These are phyloP conservation scores for Rhizoctonia solani DNA, from an alignment of 1,284 basidiomycete genomes.

Conservation along the genomic window DNA sequence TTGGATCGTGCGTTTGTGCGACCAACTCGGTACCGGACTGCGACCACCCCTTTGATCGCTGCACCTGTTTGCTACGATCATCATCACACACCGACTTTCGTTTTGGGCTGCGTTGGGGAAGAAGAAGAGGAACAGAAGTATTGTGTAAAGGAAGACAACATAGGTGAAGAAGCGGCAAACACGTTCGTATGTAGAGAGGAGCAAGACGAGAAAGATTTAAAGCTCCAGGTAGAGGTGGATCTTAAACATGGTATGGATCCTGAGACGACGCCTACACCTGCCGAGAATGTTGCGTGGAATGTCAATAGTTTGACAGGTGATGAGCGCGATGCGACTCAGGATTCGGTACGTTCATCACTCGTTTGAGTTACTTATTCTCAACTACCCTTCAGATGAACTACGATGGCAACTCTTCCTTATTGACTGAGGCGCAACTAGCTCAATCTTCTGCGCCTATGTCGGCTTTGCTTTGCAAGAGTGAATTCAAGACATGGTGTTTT, in stretches of 20 bases:
- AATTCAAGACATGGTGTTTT: not conserved
- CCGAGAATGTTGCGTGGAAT: not conserved
- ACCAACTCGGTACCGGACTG: not conserved
- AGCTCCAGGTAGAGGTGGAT: not conserved
- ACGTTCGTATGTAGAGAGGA: not conserved
- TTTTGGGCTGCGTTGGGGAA: constrained; percentile 26
- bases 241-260: not conserved
- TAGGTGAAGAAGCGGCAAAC: not conserved
- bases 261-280: not conserved
- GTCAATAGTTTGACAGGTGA: not conserved
- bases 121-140: constrained; percentile 11
- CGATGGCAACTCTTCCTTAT: not conserved
- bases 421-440: not conserved
- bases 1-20: constrained; percentile 14
- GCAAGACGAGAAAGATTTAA: not conserved
- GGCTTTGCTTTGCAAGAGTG: not conserved
- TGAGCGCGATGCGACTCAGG: not conserved
- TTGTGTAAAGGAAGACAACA: not conserved
- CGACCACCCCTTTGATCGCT: not conserved
- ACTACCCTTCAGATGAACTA: not conserved
- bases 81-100: constrained; percentile 16
- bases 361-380: not conserved
- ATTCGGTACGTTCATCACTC: not conserved
- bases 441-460: not conserved
- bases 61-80: not conserved